phyloP scores from a whole-genome alignment of 306 rosid species.

The Styphnolobium japonicum region DNA sequence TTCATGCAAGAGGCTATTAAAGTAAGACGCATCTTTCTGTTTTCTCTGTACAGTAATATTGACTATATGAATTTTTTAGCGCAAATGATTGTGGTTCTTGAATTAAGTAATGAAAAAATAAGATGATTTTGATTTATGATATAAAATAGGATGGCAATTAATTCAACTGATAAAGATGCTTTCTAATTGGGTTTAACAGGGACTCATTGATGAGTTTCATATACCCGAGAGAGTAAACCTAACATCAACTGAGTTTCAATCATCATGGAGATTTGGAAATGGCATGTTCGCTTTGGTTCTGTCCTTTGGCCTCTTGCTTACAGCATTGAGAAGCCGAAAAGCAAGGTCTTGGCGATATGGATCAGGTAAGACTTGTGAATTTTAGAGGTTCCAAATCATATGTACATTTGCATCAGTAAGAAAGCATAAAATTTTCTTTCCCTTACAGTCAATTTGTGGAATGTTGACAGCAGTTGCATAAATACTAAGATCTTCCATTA shows the following conservation, averaged over 20 bases:
- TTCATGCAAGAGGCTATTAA: constrained; percentile 85
- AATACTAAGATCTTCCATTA: not conserved
- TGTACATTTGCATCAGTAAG: not conserved
- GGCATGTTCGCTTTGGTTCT: constrained; percentile 85
- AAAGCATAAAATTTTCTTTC: not conserved
- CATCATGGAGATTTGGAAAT: constrained; percentile 83
- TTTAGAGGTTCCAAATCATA: not conserved
- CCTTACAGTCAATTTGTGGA: not conserved
- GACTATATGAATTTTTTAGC: not conserved
- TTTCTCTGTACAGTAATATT: not conserved
- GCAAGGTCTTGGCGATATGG: constrained; percentile 85
- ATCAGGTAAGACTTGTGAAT: constrained; percentile 46
- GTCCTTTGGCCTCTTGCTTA: constrained; percentile 72
- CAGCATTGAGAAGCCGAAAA: constrained; percentile 68
- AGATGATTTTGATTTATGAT: not conserved
- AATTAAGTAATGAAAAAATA: not conserved
- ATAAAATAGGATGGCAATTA: not conserved
- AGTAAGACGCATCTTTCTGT: constrained; percentile 38
- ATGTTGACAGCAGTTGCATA: not conserved
- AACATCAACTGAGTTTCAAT: constrained; percentile 54
- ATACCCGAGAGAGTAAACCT: constrained; percentile 60
- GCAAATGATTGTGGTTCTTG: constrained; percentile 3
- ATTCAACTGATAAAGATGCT: not conserved
- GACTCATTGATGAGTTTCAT: constrained; percentile 59
- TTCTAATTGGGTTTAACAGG: constrained; percentile 44